Percentiles rank a stretch among this genome's conserved stretches.
phyloP scores from a whole-genome alignment of 441 rosid species.

The Eruca vesicaria region DNA sequence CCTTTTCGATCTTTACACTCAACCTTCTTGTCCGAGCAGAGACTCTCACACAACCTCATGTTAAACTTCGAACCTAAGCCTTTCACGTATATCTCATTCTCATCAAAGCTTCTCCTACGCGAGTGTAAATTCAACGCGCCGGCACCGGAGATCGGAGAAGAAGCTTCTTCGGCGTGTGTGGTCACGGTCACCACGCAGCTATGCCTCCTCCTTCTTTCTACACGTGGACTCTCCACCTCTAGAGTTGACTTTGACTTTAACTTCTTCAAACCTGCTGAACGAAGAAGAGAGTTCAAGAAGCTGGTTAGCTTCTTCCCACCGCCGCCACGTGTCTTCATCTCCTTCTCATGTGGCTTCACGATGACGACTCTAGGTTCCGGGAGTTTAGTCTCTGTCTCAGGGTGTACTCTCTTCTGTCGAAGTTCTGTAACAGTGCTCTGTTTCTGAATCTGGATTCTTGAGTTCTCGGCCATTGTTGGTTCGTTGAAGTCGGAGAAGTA shows the following conservation, averaged over 20 bases:
- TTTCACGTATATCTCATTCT: conserved; percentile 40
- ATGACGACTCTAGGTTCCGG: conserved; percentile 60
- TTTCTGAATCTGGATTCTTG: conserved; percentile 42
- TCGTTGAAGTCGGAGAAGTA: conserved; percentile 81
- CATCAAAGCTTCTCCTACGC: conserved; percentile 52
- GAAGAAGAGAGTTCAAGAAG: conserved; percentile 79
- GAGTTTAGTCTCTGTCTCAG: conserved; percentile 51
- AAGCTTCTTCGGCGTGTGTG: conserved; percentile 40
- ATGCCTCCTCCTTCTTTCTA: conserved; percentile 60
- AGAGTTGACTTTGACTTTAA: conserved; percentile 53
- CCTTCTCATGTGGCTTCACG: conserved; percentile 1
- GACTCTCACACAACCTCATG: conserved; percentile 31
- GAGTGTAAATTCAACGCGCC: conserved; percentile 54
- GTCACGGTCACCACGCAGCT: conserved; percentile 48
- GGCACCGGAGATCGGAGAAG: conserved; percentile 54
- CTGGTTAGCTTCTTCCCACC: conserved; percentile 57
- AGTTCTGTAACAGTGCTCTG: conserved; percentile 40
- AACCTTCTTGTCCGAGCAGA: conserved; percentile 41
- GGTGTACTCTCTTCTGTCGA: conserved; percentile 45
- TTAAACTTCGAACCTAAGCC: conserved; percentile 22
- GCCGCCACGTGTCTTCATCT: conserved; percentile 9
- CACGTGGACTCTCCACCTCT: conserved; percentile 60
- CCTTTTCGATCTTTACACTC: conserved; percentile 18
- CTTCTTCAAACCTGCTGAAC: conserved; percentile 62
- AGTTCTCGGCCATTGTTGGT: conserved; percentile 26